Evolutionary conservation across 2,329 filamentous ascomycete species (phyloP), one percentile per base, ranked within the genome.

Genomic region (Microsporum ferrugineum): DNA sequence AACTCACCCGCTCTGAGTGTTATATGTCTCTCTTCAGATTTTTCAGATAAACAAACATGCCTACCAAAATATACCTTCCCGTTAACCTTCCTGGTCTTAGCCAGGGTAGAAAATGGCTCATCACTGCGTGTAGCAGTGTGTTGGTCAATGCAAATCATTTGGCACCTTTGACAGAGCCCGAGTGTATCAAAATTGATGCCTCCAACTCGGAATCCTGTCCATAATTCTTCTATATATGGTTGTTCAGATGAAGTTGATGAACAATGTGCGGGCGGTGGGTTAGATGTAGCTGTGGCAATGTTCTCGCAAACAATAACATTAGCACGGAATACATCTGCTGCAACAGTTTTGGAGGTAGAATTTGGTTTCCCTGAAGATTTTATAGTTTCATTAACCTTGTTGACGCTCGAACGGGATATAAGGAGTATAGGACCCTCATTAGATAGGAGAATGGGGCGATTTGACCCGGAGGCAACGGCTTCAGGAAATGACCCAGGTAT

Each of bases 61-160:
- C 88, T 84, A 3, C 94, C 94, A 77, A 99, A 99, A 66, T 88
- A 88, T 2, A 96, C 87, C 73, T 91, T 91, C 1, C 91, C 89
- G 58, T 88, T 85, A 65, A 89, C 85, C 61, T 89, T 83, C 66
- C 94, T 83, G 8, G 89, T 95, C 77, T 95, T 96, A 1, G 88
- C 87, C 62, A 99, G 76, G 0, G 91, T 96, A 2, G 88, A 83
- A 70, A 94, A 95, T 0, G 94, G 94, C 72, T 97, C 94, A 64
- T 90, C 84, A 65, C 85, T 84, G 71, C 85, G 88, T 64, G 84
- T 80, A 0, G 85, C 91, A 10, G 87, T 96, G 55, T 84, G 78
- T 72, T 96, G 94, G 69, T 99, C 86, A 53, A 97, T 84, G 71
- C 92, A 96, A 7, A 99, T 87, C 91, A 99, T 97, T 72, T 96